phyloP scores from a whole-genome alignment of 2,329 filamentous ascomycete genomes.

The Pochonia chlamydosporia region DNA sequence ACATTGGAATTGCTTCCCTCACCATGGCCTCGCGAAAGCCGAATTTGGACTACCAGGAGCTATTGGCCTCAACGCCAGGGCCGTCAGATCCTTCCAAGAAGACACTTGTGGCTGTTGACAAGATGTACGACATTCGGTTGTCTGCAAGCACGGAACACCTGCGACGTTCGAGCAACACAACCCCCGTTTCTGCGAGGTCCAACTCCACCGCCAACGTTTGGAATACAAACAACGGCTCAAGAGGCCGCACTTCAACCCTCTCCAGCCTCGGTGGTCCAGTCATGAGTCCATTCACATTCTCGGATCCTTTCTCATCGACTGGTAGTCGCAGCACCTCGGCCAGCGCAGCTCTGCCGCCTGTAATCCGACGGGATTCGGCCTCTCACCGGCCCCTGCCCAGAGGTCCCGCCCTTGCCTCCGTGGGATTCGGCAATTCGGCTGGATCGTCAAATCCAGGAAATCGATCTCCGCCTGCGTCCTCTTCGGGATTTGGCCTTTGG shows the following conservation, averaged over 20 bases:
- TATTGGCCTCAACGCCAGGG: conserved; percentile 20
- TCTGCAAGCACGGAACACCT: conserved; percentile 73
- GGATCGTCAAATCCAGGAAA: conserved; percentile 14
- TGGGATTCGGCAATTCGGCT: conserved; percentile 9
- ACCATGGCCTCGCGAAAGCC: conserved; percentile 74
- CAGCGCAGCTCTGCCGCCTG: conserved; percentile 27
- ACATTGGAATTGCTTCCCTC: conserved; percentile 83
- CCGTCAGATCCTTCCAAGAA: conserved; percentile 16
- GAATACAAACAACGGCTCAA: conserved; percentile 18
- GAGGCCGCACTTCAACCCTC: conserved; percentile 30
- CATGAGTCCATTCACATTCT: conserved; percentile 31
- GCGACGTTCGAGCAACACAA: conserved; percentile 30
- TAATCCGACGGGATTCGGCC: conserved; percentile 23
- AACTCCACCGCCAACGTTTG: conserved; percentile 26
- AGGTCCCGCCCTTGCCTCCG: conserved; percentile 10
- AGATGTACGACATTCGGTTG: conserved; percentile 67
- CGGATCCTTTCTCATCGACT: conserved; percentile 34
- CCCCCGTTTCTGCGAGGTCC: conserved; percentile 27
- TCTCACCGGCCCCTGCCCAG: conserved; percentile 19
- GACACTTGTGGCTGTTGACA: conserved; percentile 41
- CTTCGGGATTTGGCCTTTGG: conserved; percentile 25
- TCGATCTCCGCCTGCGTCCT: conserved; percentile 14
- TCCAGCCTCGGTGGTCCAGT: conserved; percentile 15
- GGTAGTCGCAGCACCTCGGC: conserved; percentile 41
- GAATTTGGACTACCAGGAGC: conserved; percentile 31